Base-by-base conservation (phyloP, 306 rosid species). In the Cajanus cajan region DNA sequence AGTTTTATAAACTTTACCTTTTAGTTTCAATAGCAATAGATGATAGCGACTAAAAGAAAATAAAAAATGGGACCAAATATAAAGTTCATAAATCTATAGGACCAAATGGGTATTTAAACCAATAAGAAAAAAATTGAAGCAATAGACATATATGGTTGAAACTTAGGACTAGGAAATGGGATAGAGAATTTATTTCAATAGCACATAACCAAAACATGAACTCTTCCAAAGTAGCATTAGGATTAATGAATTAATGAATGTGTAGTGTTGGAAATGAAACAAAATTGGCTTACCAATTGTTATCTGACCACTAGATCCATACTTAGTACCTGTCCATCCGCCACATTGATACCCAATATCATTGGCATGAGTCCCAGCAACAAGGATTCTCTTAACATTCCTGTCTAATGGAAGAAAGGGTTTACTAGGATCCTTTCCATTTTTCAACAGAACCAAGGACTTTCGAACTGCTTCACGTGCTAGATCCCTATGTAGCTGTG, bases 341-440 rank as follows among this genome's bases (percentile, higher is more conserved):
- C 97, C 98, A 50, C 98, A 90, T 50, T 94, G 98, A 80, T 76
- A 94, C 5, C 97, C 98, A 8, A 91, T 85, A 84, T 94, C 81
- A 83, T 91, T 88, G n/a, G 90, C 96, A 79, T 91, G 98, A 44
- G 89, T 86, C 79, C 97, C 97, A 50, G 89, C 33, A n/a, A 94
- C 89, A 73, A 90, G 96, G 73, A 94, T 85, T 78, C 85, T 86
- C 78, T 85, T 89, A 13, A 87, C 90, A 41, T 75, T 78, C 77
- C 44, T 87, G 50, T 85, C 85, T 61, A 91, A 37, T 9, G 94
- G 97, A 72, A 94, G 90, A 79, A 91, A 86, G 67, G 89, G 89
- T 78, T 88, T 86, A 57, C 36, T 52, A 25, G 84, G 81, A 78
- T 82, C 79, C 85, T 85, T 90, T 77, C 96, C 98, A 58, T 94